A percentile compares a stretch with the other conserved stretches of the same genome.
These are phyloP conservation scores for Boletus vermiculosoides DNA, from an alignment of 768 basidiomycete species.

Conservation along the genomic window DNA sequence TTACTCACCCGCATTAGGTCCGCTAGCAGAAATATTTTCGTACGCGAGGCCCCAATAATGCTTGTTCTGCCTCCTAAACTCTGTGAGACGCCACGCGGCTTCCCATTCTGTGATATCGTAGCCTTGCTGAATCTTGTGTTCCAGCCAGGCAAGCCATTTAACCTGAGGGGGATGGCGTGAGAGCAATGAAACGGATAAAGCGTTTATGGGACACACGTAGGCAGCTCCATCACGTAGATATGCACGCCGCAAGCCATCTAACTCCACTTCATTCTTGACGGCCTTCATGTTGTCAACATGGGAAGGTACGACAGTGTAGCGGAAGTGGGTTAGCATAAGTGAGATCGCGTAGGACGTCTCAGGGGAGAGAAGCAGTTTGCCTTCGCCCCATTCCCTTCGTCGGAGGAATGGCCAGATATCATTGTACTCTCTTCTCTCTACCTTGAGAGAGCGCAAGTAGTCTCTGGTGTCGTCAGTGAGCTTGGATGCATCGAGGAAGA, in stretches of 20 bases:
- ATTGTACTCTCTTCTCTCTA: conserved; percentile 66
- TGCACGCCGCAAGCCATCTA: conserved; percentile 78
- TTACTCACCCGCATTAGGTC: conserved; percentile 75
- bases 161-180: conserved; percentile 39
- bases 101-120: conserved; percentile 91
- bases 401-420: conserved; percentile 80
- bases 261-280: conserved; percentile 84
- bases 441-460: conserved; percentile 57
- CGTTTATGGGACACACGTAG: conserved; percentile 50
- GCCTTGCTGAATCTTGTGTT: conserved; percentile 70
- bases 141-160: conserved; percentile 89
- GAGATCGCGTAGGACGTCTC: conserved; percentile 82
- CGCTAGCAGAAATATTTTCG: conserved; percentile 85
- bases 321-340: conserved; percentile 79
- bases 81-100: conserved; percentile 79
- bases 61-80: conserved; percentile 68
- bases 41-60: conserved; percentile 85
- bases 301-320: conserved; percentile 71
- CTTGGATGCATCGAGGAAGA: conserved; percentile 77
- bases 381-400: conserved; percentile 72
- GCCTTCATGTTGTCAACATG: conserved; percentile 77
- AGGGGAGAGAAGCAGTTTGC: conserved; percentile 72
- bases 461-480: conserved; percentile 53
- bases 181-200: conserved; percentile 5
- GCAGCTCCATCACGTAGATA: conserved; percentile 90